phyloP scores from a whole-genome alignment of 306 rosid genomes.

The Macrotyloma uniflorum region DNA sequence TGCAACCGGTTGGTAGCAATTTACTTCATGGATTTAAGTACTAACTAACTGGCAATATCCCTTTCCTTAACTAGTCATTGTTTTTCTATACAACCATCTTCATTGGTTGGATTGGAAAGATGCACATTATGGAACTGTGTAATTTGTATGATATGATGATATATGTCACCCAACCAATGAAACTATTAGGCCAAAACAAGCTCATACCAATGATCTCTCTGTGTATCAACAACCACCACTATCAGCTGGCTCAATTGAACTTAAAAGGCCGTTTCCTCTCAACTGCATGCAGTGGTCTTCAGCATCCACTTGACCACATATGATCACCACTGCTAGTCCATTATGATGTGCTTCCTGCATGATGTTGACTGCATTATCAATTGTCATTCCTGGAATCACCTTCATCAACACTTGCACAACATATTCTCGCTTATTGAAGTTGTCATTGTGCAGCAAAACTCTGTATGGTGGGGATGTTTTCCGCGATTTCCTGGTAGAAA shows the following conservation, averaged over 20 bases:
- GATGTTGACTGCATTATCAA: slow-evolving; percentile 86
- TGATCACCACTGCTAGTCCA: slow-evolving; percentile 81
- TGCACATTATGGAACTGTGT: slow-evolving; percentile 26
- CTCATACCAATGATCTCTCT: slow-evolving; percentile 13
- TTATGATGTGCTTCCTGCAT: slow-evolving; percentile 96
- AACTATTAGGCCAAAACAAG: slow-evolving; percentile 22
- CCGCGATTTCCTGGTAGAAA: slow-evolving; percentile 62
- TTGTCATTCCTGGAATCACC: slow-evolving; percentile 92
- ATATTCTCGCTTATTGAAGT: slow-evolving; percentile 85
- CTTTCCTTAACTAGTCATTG: slow-evolving; percentile 28
- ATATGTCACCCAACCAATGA: background rate
- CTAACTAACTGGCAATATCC: slow-evolving; percentile 13
- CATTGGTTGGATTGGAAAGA: slow-evolving; percentile 18
- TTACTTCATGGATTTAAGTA: background rate
- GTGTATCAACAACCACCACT: slow-evolving; percentile 67
- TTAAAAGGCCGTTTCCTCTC: slow-evolving; percentile 90
- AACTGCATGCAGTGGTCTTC: slow-evolving; percentile 96
- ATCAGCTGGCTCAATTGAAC: slow-evolving; percentile 87
- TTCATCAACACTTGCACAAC: slow-evolving; percentile 96
- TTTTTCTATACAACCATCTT: slow-evolving; percentile 33
- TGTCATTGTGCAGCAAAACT: slow-evolving; percentile 87
- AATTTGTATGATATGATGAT: slow-evolving; percentile 3
- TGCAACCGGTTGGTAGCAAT: slow-evolving; percentile 8
- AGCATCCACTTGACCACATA: slow-evolving; percentile 88
- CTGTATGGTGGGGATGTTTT: slow-evolving; percentile 84